Conservation (phyloP, 495 filamentous ascomycete genomes). For the Recurvomyces mirabilis region DNA sequence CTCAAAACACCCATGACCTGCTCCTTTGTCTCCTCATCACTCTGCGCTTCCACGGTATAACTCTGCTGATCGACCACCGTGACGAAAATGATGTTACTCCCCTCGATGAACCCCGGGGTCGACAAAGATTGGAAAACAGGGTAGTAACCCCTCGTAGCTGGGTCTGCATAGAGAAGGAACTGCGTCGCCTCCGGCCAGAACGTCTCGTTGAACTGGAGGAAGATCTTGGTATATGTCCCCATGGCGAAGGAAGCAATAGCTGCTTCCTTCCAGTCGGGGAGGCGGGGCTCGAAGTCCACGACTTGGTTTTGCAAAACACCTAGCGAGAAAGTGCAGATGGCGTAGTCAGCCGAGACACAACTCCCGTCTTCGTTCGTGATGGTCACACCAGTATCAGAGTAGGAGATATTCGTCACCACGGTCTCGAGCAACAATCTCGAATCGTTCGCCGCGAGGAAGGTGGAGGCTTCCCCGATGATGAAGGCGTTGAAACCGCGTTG, state of each 20-base stretch:
- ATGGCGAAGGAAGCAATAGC: conserved; percentile 58
- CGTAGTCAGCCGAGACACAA: conserved; percentile 52
- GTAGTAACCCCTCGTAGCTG: conserved; percentile 52
- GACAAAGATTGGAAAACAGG: conserved; percentile 61
- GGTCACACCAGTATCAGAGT: conserved; percentile 43
- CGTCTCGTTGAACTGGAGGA: conserved; percentile 58
- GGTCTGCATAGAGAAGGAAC: conserved; percentile 61
- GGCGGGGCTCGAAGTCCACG: conserved; percentile 47
- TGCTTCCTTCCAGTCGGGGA: conserved; percentile 57
- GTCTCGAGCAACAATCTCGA: conserved; percentile 49
- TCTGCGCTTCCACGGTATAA: conserved; percentile 54
- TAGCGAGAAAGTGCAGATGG: conserved; percentile 50
- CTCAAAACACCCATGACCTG: conserved; percentile 53
- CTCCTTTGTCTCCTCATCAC: conserved; percentile 46
- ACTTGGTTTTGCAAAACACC: conserved; percentile 58
- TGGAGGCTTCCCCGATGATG: conserved; percentile 50
- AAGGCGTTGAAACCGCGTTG: conserved; percentile 55
- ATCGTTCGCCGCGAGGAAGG: conserved; percentile 48
- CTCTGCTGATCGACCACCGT: conserved; percentile 52
- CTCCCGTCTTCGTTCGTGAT: conserved; percentile 44
- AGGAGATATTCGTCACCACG: conserved; percentile 47
- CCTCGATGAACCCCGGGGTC: conserved; percentile 47
- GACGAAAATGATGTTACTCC: conserved; percentile 56
- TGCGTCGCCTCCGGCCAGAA: conserved; percentile 62
- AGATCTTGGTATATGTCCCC: conserved; percentile 72